phyloP scores from a whole-genome alignment of 805 yeast genomes.

The Zygosaccharomyces bisporus region DNA sequence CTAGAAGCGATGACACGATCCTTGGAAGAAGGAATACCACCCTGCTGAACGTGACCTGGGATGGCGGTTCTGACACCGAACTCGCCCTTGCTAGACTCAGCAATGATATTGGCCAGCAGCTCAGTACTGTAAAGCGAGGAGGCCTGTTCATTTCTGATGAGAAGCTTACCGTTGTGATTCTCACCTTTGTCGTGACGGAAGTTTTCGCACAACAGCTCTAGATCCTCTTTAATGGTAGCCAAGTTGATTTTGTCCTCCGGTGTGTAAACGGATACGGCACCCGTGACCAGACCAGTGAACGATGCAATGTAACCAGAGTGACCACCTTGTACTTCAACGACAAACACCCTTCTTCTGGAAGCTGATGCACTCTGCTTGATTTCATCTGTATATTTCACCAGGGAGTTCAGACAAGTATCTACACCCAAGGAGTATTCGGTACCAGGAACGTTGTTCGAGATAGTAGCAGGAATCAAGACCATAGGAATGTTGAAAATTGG shows the following conservation, averaged over 20 bases:
- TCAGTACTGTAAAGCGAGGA: constrained; percentile 79
- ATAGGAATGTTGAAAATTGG: constrained; percentile 94
- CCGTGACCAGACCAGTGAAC: constrained; percentile 76
- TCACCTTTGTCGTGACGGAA: constrained; percentile 75
- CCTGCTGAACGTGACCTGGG: constrained; percentile 98
- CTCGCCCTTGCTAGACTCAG: constrained; percentile 67
- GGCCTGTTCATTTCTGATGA: constrained; percentile 80
- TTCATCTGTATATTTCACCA: constrained; percentile 90
- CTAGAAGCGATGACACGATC: constrained; percentile 89
- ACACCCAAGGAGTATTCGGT: constrained; percentile 93
- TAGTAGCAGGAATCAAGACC: constrained; percentile 91
- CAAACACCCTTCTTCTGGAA: constrained; percentile 88
- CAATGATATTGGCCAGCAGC: constrained; percentile 76
- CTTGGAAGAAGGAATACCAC: constrained; percentile 90
- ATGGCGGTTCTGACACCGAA: constrained; percentile 93
- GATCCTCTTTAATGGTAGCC: constrained; percentile 68
- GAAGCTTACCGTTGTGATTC: constrained; percentile 77
- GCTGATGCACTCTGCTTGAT: constrained; percentile 94
- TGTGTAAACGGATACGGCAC: constrained; percentile 86
- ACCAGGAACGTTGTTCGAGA: constrained; percentile 98
- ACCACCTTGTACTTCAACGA: constrained; percentile 98
- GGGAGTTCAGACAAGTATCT: constrained; percentile 90
- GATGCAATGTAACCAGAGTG: constrained; percentile 92
- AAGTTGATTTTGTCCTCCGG: constrained; percentile 81
- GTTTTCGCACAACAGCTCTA: constrained; percentile 60